A percentile compares a stretch with the other conserved stretches of the same genome.
Conservation (phyloP, 2,329 filamentous ascomycete genomes). For the Penicillium sp. region DNA sequence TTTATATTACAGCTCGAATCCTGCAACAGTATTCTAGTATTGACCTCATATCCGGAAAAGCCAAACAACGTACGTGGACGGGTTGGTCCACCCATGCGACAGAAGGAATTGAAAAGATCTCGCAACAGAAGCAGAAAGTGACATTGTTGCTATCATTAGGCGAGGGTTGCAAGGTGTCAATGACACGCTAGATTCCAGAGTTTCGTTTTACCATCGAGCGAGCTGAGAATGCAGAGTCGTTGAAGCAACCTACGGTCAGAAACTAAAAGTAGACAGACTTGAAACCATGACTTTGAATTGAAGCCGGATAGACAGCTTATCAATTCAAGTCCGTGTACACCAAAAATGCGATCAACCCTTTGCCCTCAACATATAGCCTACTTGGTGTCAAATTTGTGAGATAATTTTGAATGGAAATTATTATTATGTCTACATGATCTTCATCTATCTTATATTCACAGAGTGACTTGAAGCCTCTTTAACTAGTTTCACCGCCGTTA, state of each 20-base stretch:
- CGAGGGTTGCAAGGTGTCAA: constrained; percentile 11
- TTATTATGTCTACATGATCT: neutral
- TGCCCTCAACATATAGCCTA: no score
- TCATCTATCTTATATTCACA: neutral
- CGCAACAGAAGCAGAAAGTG: constrained; percentile 3
- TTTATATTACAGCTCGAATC: constrained; percentile 24
- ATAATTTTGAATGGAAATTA: neutral
- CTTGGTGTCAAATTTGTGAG: no score
- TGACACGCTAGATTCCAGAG: constrained; percentile 13
- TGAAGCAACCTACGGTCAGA: no score
- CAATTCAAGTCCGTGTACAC: no score
- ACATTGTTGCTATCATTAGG: constrained; percentile 3
- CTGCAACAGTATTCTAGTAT: constrained; percentile 19
- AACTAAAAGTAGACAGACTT: no score
- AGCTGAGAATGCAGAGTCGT: no score
- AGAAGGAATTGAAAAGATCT: neutral
- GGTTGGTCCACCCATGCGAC: constrained; percentile 2
- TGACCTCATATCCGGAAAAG: neutral
- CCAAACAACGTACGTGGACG: neutral
- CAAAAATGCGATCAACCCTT: no score
- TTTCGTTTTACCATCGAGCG: neutral
- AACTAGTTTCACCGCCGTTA: constrained; percentile 1
- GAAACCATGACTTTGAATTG: no score
- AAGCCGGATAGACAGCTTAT: no score
- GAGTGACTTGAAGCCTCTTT: neutral